These are phyloP conservation scores for Phaeoacremonium minimum DNA, from an alignment of 2,329 filamentous ascomycete species.

Conservation along the genomic window DNA sequence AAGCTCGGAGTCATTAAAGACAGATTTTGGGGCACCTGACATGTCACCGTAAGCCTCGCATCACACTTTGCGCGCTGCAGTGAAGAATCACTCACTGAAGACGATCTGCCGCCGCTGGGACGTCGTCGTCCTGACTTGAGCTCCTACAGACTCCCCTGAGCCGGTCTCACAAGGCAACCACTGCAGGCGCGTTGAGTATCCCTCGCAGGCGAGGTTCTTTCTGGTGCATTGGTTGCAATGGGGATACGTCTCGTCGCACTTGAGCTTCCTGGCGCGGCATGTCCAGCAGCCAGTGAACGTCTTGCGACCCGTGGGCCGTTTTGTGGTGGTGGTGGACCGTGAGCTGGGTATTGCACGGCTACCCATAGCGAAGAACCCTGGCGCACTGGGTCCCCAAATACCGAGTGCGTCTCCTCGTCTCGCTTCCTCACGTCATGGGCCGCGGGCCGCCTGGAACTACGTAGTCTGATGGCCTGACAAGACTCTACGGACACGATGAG, in stretches of 20 bases:
- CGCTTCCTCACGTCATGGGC: neutral
- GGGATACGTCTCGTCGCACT: conserved; percentile 29
- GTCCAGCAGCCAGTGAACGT: conserved; percentile 29
- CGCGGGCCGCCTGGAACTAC: too few relatives aligned
- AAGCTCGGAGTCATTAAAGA: conserved; percentile 1
- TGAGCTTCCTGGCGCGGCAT: conserved; percentile 29
- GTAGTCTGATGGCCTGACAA: neutral
- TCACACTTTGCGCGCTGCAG: too few relatives aligned
- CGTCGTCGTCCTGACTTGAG: neutral
- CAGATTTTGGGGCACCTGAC: neutral
- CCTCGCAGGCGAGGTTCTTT: conserved; percentile 21
- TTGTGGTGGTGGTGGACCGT: too few relatives aligned
- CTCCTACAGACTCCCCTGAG: neutral
- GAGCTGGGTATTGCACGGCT: neutral
- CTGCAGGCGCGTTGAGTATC: conserved; percentile 22
- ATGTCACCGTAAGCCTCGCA: neutral
- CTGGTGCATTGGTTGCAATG: conserved; percentile 25
- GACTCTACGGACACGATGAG: neutral
- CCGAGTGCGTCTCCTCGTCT: neutral
- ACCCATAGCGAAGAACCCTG: neutral
- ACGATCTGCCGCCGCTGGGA: neutral
- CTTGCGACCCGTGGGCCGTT: too few relatives aligned
- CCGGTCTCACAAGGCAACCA: conserved; percentile 15
- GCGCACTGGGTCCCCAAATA: too few relatives aligned
- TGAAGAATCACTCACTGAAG: neutral